Evolutionary conservation across 1,284 basidiomycete species (phyloP).

Genomic region (Boletus calvinii): DNA sequence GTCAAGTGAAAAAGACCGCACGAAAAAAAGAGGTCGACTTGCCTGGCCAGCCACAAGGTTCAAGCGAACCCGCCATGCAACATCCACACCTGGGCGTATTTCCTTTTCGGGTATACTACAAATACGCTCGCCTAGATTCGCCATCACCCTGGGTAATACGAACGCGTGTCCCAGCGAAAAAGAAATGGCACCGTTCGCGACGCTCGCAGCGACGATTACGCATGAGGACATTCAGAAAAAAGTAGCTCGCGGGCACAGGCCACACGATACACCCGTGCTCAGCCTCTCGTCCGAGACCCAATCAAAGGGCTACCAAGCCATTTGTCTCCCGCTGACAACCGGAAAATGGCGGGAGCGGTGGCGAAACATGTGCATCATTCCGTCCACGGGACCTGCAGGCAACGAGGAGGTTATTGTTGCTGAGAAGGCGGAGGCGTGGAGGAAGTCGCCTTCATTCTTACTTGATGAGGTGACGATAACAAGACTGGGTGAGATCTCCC

Average conservation of each 20-base stretch:
- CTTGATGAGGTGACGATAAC: slow-evolving; percentile 89
- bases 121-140: slow-evolving; percentile 3
- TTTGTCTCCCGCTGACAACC: slow-evolving; percentile 88
- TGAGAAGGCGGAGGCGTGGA: slow-evolving; percentile 83
- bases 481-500: slow-evolving; percentile 61
- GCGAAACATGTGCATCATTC: slow-evolving; percentile 82
- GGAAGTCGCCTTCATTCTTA: slow-evolving; percentile 76
- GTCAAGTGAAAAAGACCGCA: not conserved
- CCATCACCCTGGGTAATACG: slow-evolving; percentile 9
- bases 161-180: slow-evolving; percentile 16
- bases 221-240: slow-evolving; percentile 39
- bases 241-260: slow-evolving; percentile 14
- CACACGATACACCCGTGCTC: slow-evolving; percentile 48
- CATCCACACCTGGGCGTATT: slow-evolving; percentile 20
- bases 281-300: slow-evolving; percentile 49
- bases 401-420: slow-evolving; percentile 50
- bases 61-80: slow-evolving; percentile 17
- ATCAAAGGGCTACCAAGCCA: slow-evolving; percentile 58
- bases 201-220: slow-evolving; percentile 40
- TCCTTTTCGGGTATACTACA: slow-evolving; percentile 26
- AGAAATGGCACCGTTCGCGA: slow-evolving; percentile 28
- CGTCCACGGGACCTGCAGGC: slow-evolving; percentile 41
- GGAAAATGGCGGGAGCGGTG: slow-evolving; percentile 86
- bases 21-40: not conserved
- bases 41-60: slow-evolving; percentile 4